Base-by-base conservation (phyloP, 192 early-diverging fungal species). In the Linnemannia hyalina region DNA sequence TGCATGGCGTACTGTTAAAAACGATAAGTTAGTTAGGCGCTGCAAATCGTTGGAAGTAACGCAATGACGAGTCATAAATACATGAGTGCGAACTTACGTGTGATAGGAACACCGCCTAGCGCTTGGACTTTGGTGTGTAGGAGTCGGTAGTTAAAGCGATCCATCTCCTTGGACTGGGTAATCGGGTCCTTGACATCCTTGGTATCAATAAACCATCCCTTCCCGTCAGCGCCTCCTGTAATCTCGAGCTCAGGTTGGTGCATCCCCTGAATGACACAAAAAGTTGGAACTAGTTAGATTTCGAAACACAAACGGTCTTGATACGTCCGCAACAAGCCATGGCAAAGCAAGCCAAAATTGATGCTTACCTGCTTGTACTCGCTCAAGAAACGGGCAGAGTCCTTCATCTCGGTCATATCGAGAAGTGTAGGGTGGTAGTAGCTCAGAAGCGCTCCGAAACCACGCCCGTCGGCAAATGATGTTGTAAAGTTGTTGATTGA, bases 381-480 rank as follows among this genome's bases (percentile, higher is more conserved):
- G 36, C 77, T 54, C 73, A 88, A 40, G 44, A 75, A 88, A 70
- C 54, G 60, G n/a, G 75, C 82, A 18, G 88, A 88, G 68, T 88
- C 82, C 73, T 88, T 81, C 77, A 88, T 88, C 16, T 77, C 76
- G 35, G 40, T 44, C 82, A 81, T 84, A 63, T 83, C 78, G 1
- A 88, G 76, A 16, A 88, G 54, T 6, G 81, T 79, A 4, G 88
- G 88, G 47, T 88, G 88, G 36, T 88, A 88, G 72, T 88, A 84
- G n/a, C 82, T 81, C 18, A 88, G 73, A 7, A 88, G 47, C 11
- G 82, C 79, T 23, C 82, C 82, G 26, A 88, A 84, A 32, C 79
- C 88, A 42, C 88, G 80, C 4, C 88, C 88, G 44, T 88, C 88
- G 8, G 88, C 72, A 65, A 88, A 88, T 1, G 88, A 88, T 4